phyloP scores from a whole-genome alignment of 495 filamentous ascomycete genomes.

The Penicillium bialowiezense region DNA sequence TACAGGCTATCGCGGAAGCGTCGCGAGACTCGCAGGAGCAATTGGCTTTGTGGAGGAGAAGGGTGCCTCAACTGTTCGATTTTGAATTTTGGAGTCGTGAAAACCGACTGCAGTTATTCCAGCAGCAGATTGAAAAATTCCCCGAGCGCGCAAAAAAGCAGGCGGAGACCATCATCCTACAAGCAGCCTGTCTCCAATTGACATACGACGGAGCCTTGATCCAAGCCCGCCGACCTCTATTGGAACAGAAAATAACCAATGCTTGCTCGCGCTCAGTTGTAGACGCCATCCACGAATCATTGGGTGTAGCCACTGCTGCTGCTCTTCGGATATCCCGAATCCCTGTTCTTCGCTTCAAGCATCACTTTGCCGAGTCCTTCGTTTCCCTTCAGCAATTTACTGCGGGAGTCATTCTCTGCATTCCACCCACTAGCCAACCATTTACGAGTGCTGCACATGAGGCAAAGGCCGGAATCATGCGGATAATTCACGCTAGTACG shows the following conservation, averaged over 20 bases:
- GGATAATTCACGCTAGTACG: conserved; percentile 17
- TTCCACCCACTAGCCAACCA: conserved; percentile 16
- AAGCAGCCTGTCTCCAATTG: conserved; percentile 18
- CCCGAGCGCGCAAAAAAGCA: conserved; percentile 8
- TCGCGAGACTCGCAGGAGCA: conserved; percentile 7
- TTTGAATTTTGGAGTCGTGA: conserved; percentile 12
- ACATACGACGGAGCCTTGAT: conserved; percentile 19
- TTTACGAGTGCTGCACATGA: conserved; percentile 16
- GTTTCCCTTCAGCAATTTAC: conserved; percentile 19
- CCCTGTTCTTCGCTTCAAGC: conserved; percentile 16
- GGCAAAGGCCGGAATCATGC: conserved; percentile 17
- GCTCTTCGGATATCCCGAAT: conserved; percentile 20
- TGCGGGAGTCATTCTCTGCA: conserved; percentile 23
- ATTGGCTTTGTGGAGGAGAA: conserved; percentile 1
- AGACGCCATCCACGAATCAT: conserved; percentile 11
- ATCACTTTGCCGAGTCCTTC: conserved; percentile 19
- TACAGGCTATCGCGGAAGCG: conserved; percentile 8
- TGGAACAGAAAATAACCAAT: conserved; percentile 6
- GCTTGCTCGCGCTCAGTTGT: conserved; percentile 7
- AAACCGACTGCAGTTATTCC: conserved; percentile 5
- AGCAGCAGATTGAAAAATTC: conserved; percentile 3
- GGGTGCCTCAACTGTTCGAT: conserved; percentile 8
- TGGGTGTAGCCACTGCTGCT: conserved; percentile 14
- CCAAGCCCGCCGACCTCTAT: conserved; percentile 13
- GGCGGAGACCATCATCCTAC: conserved; percentile 16